Evolutionary conservation across 2,329 filamentous ascomycete species (phyloP).

Genomic region (Plenodomus tracheiphilus): DNA sequence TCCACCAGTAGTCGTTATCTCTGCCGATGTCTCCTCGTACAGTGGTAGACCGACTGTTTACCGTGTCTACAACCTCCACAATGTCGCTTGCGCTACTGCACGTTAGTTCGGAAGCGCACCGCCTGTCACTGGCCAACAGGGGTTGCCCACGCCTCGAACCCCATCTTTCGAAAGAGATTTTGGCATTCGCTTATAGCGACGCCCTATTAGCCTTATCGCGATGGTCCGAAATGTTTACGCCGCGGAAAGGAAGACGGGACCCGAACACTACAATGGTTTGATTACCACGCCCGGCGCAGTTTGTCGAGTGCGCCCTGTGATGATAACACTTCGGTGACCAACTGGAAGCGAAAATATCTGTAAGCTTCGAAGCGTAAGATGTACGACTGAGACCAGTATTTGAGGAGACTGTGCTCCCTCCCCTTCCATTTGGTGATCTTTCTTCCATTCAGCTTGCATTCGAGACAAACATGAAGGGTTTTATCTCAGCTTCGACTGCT

Average conservation of each 20-base stretch:
- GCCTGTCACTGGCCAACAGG: slow-evolving; percentile 2
- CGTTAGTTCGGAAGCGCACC: slow-evolving; percentile 5
- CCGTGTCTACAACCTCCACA: slow-evolving; percentile 20
- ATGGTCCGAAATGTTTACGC: slow-evolving; percentile 3
- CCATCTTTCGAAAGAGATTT: slow-evolving; percentile 6
- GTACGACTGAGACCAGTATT: slow-evolving; percentile 16
- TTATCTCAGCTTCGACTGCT: slow-evolving; percentile 28
- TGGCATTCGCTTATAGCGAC: slow-evolving; percentile 3
- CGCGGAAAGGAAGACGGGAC: neutral
- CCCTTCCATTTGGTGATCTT: neutral
- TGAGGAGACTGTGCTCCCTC: slow-evolving; percentile 8
- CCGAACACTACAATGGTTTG: no score
- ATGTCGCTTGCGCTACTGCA: slow-evolving; percentile 27
- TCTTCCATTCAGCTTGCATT: slow-evolving; percentile 1
- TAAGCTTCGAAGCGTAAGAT: neutral
- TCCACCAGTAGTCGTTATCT: slow-evolving; percentile 6
- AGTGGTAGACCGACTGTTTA: slow-evolving; percentile 10
- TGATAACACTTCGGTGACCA: slow-evolving; percentile 26
- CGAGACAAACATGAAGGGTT: slow-evolving; percentile 27
- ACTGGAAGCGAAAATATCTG: slow-evolving; percentile 10
- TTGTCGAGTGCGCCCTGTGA: slow-evolving; percentile 1
- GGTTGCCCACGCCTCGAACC: slow-evolving; percentile 9
- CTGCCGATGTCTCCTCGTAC: neutral
- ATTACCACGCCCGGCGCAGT: neutral
- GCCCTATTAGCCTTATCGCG: slow-evolving; percentile 20